Evolutionary conservation across 371 early-diverging fungal genomes (phyloP), one percentile per base, ranked within the genome.

Genomic region (Mucor mucedo): DNA sequence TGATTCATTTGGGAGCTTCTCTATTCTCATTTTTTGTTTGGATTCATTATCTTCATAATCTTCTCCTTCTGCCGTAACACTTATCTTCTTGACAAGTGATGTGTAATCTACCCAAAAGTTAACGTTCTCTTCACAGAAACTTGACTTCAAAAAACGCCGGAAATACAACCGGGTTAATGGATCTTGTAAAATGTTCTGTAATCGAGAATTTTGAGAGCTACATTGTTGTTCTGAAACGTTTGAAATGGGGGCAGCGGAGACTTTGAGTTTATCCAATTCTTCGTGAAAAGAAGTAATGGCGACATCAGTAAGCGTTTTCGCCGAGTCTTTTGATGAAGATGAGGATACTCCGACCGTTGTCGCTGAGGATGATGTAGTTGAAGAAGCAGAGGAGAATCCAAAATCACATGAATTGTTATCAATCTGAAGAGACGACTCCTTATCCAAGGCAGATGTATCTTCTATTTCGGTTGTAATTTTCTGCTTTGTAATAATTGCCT

Each of bases 61-160:
- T 38, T 59, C 66, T 16, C 52, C 58, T 16, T 53, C 61, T 49
- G 39, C n/a, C 13, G 58, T 57, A 27, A 49, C 58, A 29, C 54
- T 55, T 30, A 58, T 29, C 50, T 71, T 70, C 58, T 70, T 70
- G 14, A 76, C 57, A 38, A 83, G 49, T 6, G 70, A 55, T 45
- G 59, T 65, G 59, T 75, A 75, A 60, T 89, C 89, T 4, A 80
- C 65, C 76, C 82, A 82, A 42, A 89, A 89, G 28, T 81, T 72
- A 45, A 86, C 70, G 49, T 87, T 89, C 58, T 89, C 89, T 58
- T 85, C 86, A 59, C 87, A 87, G 47, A 85, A 86, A 56, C 83
- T 84, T 30, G 80, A 79, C n/a, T 80, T 80, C 38, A 88, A 69
- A 60, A 83, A 89, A 21, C 76, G 76, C 38, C 86, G 81, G 69